Percentiles rank a stretch among this genome's conserved stretches.
phyloP scores from a whole-genome alignment of 805 yeast species.

The Yamadazyma kitorensis region DNA sequence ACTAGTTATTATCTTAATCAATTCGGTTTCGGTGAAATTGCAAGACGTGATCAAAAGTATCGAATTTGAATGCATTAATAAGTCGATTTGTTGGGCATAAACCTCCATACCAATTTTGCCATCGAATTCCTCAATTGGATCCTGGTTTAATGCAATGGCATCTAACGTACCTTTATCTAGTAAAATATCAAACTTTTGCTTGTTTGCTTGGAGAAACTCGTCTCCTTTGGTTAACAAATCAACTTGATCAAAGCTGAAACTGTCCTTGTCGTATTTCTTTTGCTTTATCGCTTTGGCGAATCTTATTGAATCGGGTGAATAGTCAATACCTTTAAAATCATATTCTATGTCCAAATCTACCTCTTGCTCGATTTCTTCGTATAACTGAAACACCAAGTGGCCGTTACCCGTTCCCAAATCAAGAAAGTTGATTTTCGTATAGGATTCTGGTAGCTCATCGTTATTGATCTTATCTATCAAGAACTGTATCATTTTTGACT shows the following conservation, averaged over 20 bases:
- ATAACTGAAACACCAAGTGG: slow-evolving; percentile 70
- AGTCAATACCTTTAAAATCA: slow-evolving; percentile 68
- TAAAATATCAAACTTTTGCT: slow-evolving; percentile 62
- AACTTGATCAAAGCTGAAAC: slow-evolving; percentile 57
- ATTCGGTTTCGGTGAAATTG: slow-evolving; percentile 84
- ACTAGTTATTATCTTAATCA: slow-evolving; percentile 50
- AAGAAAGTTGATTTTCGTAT: slow-evolving; percentile 42
- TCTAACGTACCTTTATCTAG: slow-evolving; percentile 95
- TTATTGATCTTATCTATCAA: slow-evolving; percentile 49
- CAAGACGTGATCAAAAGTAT: slow-evolving; percentile 82
- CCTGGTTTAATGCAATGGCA: slow-evolving; percentile 87
- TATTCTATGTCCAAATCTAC: slow-evolving; percentile 11
- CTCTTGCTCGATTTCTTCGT: slow-evolving; percentile 57
- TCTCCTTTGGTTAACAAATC: slow-evolving; percentile 56
- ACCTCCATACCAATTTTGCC: slow-evolving; percentile 50
- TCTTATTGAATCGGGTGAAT: slow-evolving; percentile 73
- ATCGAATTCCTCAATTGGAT: slow-evolving; percentile 38
- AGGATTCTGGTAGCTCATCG: slow-evolving; percentile 18
- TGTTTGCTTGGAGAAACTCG: slow-evolving; percentile 33
- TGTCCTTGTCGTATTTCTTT: slow-evolving; percentile 29
- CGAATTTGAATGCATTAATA: slow-evolving; percentile 54
- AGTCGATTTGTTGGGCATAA: slow-evolving; percentile 60
- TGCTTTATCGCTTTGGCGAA: slow-evolving; percentile 65
- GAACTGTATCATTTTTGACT: slow-evolving; percentile 74
- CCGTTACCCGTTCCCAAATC: slow-evolving; percentile 98